These are phyloP conservation scores for Wickerhamomyces pijperi DNA, from an alignment of 805 yeast species.

Conservation along the genomic window DNA sequence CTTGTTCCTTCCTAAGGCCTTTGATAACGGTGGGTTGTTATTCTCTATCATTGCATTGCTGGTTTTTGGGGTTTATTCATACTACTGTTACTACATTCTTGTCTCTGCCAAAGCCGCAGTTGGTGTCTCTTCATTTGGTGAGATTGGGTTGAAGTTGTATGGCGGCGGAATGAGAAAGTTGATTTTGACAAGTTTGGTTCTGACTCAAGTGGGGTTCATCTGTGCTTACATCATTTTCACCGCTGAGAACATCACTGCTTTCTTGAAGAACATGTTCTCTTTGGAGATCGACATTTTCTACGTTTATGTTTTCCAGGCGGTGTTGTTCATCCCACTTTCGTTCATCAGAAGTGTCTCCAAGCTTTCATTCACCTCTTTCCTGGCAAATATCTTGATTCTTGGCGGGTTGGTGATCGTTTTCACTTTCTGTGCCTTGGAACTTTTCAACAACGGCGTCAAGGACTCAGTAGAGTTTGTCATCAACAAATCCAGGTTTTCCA, in stretches of 20 bases:
- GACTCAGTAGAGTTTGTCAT: constrained; percentile 35
- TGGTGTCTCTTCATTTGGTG: constrained; percentile 68
- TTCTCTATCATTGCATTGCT: constrained; percentile 43
- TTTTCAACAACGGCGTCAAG: constrained; percentile 34
- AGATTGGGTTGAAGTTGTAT: constrained; percentile 53
- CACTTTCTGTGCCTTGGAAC: constrained; percentile 38
- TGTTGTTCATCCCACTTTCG: constrained; percentile 56
- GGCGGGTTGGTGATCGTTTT: constrained; percentile 56
- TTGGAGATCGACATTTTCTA: constrained; percentile 27
- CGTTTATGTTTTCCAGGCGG: constrained; percentile 43
- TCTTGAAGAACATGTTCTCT: constrained; percentile 38
- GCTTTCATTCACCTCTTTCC: constrained; percentile 56
- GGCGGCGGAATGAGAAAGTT: constrained; percentile 56
- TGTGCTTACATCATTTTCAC: constrained; percentile 77
- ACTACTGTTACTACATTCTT: constrained; percentile 66
- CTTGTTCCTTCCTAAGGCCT: constrained; percentile 57
- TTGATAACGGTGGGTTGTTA: constrained; percentile 59
- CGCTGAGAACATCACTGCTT: constrained; percentile 59
- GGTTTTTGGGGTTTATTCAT: constrained; percentile 60
- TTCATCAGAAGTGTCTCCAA: constrained; percentile 69
- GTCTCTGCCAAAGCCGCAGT: constrained; percentile 47
- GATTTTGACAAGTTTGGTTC: constrained; percentile 50
- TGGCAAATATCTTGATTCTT: constrained; percentile 63
- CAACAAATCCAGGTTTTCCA: constrained; percentile 49
- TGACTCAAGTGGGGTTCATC: constrained; percentile 72